These are phyloP conservation scores for Hibiscus trionum DNA, from an alignment of 345 rosid genomes.

Conservation along the genomic window DNA sequence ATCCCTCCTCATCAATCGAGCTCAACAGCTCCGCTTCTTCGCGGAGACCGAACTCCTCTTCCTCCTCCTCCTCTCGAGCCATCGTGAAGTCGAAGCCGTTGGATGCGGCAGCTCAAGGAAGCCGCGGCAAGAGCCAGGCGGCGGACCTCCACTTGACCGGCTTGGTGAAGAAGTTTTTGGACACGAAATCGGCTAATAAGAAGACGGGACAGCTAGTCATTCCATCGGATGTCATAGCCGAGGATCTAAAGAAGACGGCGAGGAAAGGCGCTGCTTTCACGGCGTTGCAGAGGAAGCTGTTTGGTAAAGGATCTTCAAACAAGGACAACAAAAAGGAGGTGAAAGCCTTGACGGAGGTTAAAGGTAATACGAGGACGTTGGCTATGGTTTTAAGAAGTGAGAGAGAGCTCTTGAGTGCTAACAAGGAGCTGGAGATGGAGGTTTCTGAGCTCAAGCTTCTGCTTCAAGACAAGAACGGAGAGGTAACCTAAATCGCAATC, in stretches of 20 bases:
- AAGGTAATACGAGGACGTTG: constrained; percentile 67
- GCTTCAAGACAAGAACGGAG: constrained; percentile 60
- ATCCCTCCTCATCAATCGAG: constrained; percentile 53
- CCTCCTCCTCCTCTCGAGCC: constrained; percentile 36
- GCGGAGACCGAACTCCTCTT: neutral
- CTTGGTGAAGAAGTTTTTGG: constrained; percentile 76
- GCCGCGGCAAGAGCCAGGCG: neutral
- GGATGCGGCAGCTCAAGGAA: constrained; percentile 18
- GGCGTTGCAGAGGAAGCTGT: constrained; percentile 75
- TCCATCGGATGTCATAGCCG: constrained; percentile 54
- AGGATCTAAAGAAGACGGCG: constrained; percentile 60
- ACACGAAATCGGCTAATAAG: constrained; percentile 38
- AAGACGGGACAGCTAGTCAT: constrained; percentile 31
- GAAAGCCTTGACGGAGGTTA: constrained; percentile 68
- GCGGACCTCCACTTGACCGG: constrained; percentile 34
- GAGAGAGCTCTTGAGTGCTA: constrained; percentile 70
- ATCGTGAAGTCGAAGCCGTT: constrained; percentile 49
- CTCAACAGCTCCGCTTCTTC: constrained; percentile 18
- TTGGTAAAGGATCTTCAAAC: constrained; percentile 38
- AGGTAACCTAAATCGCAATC: constrained; percentile 30
- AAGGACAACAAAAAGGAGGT: constrained; percentile 29
- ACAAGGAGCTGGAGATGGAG: constrained; percentile 62
- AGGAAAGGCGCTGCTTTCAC: constrained; percentile 35
- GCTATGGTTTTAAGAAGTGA: constrained; percentile 90
- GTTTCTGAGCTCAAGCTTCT: constrained; percentile 42